A percentile compares a stretch with the other conserved stretches of the same genome.
Evolutionary conservation across 345 rosid genomes (phyloP).

Genomic region (Garcia nutans): DNA sequence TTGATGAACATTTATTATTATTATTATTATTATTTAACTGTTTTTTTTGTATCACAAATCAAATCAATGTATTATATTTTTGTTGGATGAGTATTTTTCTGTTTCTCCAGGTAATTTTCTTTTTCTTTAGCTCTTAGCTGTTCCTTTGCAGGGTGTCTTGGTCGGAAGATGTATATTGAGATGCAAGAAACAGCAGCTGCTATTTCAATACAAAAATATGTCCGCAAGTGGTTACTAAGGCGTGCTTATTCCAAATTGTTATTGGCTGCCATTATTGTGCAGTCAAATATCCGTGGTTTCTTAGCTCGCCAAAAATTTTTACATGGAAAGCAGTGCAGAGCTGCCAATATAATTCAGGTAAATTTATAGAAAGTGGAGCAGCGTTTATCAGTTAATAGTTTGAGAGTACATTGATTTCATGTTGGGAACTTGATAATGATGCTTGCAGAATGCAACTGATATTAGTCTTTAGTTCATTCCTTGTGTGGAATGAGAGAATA

Average conservation of each 20-base stretch:
- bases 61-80: background rate
- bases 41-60: background rate
- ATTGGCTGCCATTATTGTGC: conserved; percentile 56
- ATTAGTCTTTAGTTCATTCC: background rate
- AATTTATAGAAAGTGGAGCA: background rate
- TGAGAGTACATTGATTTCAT: no score
- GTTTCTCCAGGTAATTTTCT: conserved; percentile 7
- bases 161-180: conserved; percentile 51
- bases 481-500: background rate
- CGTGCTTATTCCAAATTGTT: conserved; percentile 46
- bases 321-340: conserved; percentile 56
- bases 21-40: background rate
- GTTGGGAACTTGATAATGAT: background rate
- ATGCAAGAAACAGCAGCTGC: conserved; percentile 74
- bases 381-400: conserved; percentile 1
- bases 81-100: background rate
- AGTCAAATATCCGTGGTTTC: conserved; percentile 68
- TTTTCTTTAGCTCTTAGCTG: conserved; percentile 28
- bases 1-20: background rate
- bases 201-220: conserved; percentile 60
- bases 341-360: conserved; percentile 83
- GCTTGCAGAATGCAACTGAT: background rate
- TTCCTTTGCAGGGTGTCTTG: conserved; percentile 68
- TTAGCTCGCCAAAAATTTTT: conserved; percentile 55
- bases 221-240: conserved; percentile 58